phyloP scores from a whole-genome alignment of 768 basidiomycete genomes.

The Serendipita vermifera region DNA sequence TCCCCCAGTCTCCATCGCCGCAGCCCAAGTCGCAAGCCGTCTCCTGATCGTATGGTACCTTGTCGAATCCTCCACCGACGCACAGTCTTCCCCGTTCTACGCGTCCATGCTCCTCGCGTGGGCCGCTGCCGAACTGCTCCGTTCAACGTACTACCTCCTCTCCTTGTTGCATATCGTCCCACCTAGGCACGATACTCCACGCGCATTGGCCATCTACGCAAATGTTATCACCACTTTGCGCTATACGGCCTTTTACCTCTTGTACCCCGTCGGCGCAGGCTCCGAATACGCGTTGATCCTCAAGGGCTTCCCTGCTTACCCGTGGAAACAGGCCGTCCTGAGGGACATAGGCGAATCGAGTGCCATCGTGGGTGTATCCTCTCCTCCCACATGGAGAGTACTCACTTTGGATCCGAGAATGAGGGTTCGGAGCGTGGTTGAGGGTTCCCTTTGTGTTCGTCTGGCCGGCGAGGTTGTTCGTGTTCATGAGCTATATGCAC shows the following conservation, averaged over 20 bases:
- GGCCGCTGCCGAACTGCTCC: constrained; percentile 82
- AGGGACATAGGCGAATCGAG: neutral
- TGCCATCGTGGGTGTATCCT: too few species aligned
- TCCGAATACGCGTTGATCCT: constrained; percentile 74
- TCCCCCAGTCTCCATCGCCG: constrained; percentile 62
- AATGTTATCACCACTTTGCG: constrained; percentile 49
- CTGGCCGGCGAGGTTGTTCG: too few species aligned
- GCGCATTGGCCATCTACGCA: neutral
- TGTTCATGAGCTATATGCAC: too few species aligned
- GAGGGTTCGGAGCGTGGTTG: too few species aligned
- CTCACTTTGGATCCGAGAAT: too few species aligned
- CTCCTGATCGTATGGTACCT: constrained; percentile 82
- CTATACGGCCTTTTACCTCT: constrained; percentile 87
- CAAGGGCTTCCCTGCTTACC: constrained; percentile 49
- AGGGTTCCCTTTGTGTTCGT: too few species aligned
- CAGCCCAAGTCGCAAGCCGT: constrained; percentile 67
- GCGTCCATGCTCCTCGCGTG: constrained; percentile 87
- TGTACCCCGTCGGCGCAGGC: constrained; percentile 87
- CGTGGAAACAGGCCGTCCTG: constrained; percentile 21
- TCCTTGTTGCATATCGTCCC: constrained; percentile 45
- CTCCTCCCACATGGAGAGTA: too few species aligned
- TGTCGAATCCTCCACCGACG: constrained; percentile 39
- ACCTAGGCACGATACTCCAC: constrained; percentile 7
- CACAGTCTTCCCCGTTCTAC: constrained; percentile 61
- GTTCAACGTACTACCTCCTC: constrained; percentile 78